A percentile compares a stretch with the other conserved stretches of the same genome.
Evolutionary conservation across 2,329 filamentous ascomycete genomes (phyloP).

Genomic region (Colletotrichum sp.): DNA sequence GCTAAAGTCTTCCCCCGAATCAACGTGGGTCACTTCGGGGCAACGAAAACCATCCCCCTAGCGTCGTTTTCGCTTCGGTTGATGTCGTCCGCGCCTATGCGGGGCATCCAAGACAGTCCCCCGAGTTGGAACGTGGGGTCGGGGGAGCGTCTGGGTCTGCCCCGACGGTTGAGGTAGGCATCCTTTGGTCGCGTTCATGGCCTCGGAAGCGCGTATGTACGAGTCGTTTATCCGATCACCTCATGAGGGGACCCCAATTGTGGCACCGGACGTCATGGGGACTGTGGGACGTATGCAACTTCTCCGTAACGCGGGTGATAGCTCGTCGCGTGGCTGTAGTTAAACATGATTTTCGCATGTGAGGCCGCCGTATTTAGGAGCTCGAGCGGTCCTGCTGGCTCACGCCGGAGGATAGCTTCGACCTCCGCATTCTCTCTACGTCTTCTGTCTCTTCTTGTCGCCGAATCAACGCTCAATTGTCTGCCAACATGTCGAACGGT

Average conservation of each 20-base stretch:
- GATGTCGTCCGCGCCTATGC: background rate
- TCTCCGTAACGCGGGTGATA: background rate
- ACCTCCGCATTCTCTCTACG: background rate
- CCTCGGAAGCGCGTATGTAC: background rate
- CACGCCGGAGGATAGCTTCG: background rate
- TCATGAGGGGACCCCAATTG: background rate
- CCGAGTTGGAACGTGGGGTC: background rate
- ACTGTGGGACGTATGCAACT: background rate
- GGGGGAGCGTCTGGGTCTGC: background rate
- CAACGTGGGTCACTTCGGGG: conserved; percentile 1
- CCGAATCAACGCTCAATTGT: background rate
- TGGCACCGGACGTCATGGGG: background rate
- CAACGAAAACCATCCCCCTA: conserved; percentile 20
- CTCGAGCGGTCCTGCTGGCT: background rate
- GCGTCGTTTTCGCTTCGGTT: conserved; percentile 26
- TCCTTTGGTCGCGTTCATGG: background rate
- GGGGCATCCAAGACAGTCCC: background rate
- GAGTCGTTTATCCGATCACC: background rate
- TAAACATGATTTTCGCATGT: background rate
- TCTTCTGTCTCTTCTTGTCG: background rate
- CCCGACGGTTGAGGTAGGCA: background rate
- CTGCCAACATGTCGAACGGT: background rate
- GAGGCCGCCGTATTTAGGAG: conserved; percentile 1
- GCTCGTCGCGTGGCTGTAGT: background rate
- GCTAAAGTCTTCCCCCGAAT: conserved; percentile 23